Conservation (phyloP, 2,329 filamentous ascomycete genomes). For the Alternaria hordeiaustralica region DNA sequence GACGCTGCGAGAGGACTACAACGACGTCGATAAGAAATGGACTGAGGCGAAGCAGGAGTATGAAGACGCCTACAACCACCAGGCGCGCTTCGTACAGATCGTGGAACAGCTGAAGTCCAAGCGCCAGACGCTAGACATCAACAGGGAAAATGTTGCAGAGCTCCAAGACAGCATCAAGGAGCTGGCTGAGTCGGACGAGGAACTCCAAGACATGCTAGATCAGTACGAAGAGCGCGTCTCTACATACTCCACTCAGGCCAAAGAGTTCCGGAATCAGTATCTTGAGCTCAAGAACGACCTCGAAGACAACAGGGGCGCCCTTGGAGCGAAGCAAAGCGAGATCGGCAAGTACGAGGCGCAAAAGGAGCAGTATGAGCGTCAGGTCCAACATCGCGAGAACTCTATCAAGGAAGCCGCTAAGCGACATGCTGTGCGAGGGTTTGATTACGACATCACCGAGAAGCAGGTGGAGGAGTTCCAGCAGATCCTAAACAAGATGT, state of each 20-base stretch:
- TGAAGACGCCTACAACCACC: conserved; percentile 73
- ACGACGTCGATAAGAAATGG: conserved; percentile 41
- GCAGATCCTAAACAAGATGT: conserved; percentile 74
- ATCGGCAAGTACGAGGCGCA: conserved; percentile 83
- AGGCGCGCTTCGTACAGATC: conserved; percentile 75
- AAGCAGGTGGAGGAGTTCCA: conserved; percentile 77
- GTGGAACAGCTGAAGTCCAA: conserved; percentile 79
- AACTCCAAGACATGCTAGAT: conserved; percentile 72
- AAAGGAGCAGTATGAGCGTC: conserved; percentile 83
- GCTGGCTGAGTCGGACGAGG: conserved; percentile 77
- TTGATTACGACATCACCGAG: conserved; percentile 79
- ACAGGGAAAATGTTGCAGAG: conserved; percentile 73
- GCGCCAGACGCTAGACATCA: conserved; percentile 73
- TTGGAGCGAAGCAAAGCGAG: conserved; percentile 62
- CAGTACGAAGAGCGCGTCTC: conserved; percentile 79
- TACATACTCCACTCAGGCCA: conserved; percentile 68
- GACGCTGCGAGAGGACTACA: conserved; percentile 40
- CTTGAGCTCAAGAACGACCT: conserved; percentile 64
- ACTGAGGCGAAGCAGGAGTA: conserved; percentile 56
- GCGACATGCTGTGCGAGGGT: conserved; percentile 81
- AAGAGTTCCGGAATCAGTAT: conserved; percentile 69
- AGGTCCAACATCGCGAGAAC: conserved; percentile 72
- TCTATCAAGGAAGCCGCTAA: conserved; percentile 81
- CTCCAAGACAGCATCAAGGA: conserved; percentile 76
- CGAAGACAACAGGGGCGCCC: conserved; percentile 51